Evolutionary conservation across 495 filamentous ascomycete genomes (phyloP).

Genomic region (Delitschia confertaspora): DNA sequence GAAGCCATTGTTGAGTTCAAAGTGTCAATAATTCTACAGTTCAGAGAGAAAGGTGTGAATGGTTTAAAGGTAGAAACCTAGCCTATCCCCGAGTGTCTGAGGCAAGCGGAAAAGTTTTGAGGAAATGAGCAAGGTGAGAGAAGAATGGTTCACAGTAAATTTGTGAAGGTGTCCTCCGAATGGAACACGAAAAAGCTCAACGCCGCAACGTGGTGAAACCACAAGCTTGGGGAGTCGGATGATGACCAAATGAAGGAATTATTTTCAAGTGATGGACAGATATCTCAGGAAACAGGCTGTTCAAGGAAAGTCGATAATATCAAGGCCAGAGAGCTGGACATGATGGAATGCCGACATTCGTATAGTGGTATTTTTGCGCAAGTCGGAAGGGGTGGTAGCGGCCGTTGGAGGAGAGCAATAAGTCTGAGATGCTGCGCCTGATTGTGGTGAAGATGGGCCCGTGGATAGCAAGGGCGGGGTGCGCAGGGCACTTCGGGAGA

Average conservation of each 20-base stretch:
- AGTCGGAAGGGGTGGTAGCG: neutral
- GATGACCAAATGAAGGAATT: slow-evolving; percentile 24
- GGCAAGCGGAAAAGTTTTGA: no score
- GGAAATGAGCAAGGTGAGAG: no score
- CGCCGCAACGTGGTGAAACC: no score
- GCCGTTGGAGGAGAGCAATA: neutral
- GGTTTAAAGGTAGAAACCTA: no score
- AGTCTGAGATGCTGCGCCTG: slow-evolving; percentile 14
- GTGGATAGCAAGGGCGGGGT: slow-evolving; percentile 9
- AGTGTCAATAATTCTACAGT: slow-evolving; percentile 12
- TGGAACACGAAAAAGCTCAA: no score
- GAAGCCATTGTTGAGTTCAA: slow-evolving; percentile 27
- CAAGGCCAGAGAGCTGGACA: slow-evolving; percentile 33
- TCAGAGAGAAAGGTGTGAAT: no score
- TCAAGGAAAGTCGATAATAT: slow-evolving; percentile 37
- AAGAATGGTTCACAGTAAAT: no score
- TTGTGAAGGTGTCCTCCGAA: no score
- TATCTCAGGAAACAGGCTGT: slow-evolving; percentile 31
- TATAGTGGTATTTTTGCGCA: slow-evolving; percentile 9
- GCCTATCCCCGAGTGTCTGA: no score
- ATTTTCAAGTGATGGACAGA: slow-evolving; percentile 17
- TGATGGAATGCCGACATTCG: slow-evolving; percentile 35
- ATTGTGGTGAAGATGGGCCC: slow-evolving; percentile 4
- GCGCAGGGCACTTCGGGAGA: slow-evolving; percentile 1
- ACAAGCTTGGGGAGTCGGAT: neutral